phyloP scores from a whole-genome alignment of 352 stramenopile species.

The Globisporangium cylindrosporum region DNA sequence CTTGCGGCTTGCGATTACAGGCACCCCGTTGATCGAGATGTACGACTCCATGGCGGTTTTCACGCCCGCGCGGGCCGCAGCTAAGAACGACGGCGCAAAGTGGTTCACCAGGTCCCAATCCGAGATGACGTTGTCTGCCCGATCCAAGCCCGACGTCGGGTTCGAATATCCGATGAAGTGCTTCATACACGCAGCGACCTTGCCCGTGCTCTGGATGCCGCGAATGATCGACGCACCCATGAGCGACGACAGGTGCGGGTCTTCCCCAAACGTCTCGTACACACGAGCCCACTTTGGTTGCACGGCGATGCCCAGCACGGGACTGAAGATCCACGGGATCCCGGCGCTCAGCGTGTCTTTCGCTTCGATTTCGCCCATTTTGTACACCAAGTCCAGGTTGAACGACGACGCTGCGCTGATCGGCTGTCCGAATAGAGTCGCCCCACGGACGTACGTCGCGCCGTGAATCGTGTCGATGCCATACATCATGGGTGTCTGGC shows the following conservation, averaged over 20 bases:
- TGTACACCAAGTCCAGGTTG: slow-evolving; percentile 68
- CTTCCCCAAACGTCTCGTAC: slow-evolving; percentile 94
- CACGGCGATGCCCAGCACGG: slow-evolving; percentile 79
- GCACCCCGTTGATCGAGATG: slow-evolving; percentile 83
- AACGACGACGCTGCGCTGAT: slow-evolving; percentile 90
- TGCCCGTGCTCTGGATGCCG: slow-evolving; percentile 72
- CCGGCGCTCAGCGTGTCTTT: slow-evolving; percentile 86
- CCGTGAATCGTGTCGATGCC: slow-evolving; percentile 90
- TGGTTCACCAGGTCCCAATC: slow-evolving; percentile 73
- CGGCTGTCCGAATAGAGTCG: slow-evolving; percentile 82
- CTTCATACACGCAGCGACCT: slow-evolving; percentile 85
- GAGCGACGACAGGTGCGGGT: slow-evolving; percentile 66
- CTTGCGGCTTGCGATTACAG: slow-evolving; percentile 82
- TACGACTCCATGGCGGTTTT: slow-evolving; percentile 92
- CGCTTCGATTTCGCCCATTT: slow-evolving; percentile 72
- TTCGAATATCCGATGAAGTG: slow-evolving; percentile 88
- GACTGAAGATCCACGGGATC: slow-evolving; percentile 91
- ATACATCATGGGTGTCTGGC: slow-evolving; percentile 72
- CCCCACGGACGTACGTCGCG: slow-evolving; percentile 83
- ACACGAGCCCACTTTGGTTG: slow-evolving; percentile 86
- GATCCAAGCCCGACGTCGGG: slow-evolving; percentile 58
- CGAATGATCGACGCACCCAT: slow-evolving; percentile 73
- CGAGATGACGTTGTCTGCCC: slow-evolving; percentile 62
- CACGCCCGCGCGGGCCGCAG: slow-evolving; percentile 65
- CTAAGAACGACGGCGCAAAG: slow-evolving; percentile 72